Percentiles rank a stretch among this genome's conserved stretches.
Evolutionary conservation across 345 rosid species (phyloP).

Genomic region (Corchorus capsularis): DNA sequence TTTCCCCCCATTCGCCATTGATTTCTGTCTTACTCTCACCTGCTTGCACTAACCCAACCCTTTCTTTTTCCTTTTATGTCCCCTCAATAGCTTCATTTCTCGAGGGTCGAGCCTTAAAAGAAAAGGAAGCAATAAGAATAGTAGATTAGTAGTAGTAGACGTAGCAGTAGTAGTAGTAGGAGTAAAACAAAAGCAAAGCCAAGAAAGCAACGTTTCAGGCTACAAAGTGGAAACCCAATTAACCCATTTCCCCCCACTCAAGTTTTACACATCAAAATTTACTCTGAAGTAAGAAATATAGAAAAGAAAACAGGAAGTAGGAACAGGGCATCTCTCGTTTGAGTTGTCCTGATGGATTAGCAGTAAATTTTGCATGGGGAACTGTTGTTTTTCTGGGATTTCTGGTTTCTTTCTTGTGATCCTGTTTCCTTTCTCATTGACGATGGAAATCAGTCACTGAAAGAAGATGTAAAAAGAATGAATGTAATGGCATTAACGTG

Average conservation of each 20-base stretch:
- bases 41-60: constrained; percentile 18
- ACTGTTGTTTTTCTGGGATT: neutral
- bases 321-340: neutral
- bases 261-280: neutral
- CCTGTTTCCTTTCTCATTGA: neutral
- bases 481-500: too few relatives aligned
- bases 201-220: constrained; percentile 37
- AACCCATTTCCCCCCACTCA: too few relatives aligned
- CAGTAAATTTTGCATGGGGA: constrained; percentile 5
- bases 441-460: too few relatives aligned
- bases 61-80: neutral
- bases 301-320: too few relatives aligned
- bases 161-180: neutral
- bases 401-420: neutral
- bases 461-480: too few relatives aligned
- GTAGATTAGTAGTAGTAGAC: too few relatives aligned
- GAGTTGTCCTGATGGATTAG: constrained; percentile 18
- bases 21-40: constrained; percentile 23
- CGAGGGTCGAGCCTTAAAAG: constrained; percentile 35
- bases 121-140: neutral
- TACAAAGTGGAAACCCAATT: neutral
- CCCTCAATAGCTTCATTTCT: constrained; percentile 25
- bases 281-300: neutral
- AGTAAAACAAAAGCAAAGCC: constrained; percentile 11
- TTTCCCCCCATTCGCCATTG: constrained; percentile 6